These are phyloP conservation scores for Pilaira anomala DNA, from an alignment of 192 early-diverging fungal genomes.

Conservation along the genomic window DNA sequence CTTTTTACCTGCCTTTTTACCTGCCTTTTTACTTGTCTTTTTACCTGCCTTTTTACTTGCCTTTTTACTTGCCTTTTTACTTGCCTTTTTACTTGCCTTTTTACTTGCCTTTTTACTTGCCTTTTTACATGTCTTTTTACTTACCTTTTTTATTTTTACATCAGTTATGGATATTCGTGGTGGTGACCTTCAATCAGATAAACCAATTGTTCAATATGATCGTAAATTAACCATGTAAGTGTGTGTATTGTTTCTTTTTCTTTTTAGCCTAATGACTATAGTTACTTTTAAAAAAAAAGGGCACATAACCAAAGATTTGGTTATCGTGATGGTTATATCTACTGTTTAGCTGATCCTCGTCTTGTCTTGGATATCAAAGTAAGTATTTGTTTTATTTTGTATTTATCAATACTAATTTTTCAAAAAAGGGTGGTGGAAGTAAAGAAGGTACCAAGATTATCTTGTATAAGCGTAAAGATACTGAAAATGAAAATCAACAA, in stretches of 20 bases:
- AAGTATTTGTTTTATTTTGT: neutral
- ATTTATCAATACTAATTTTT: neutral
- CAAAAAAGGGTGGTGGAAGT: constrained; percentile 16
- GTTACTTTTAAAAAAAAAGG: too few species aligned
- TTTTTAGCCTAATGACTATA: too few species aligned
- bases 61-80: too few species aligned
- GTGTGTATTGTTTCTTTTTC: too few species aligned
- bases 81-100: too few species aligned
- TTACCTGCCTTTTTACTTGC: too few species aligned
- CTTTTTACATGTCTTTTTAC: too few species aligned
- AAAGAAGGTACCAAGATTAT: constrained; percentile 25
- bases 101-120: too few species aligned
- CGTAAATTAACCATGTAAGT: constrained; percentile 35
- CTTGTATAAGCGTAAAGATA: constrained; percentile 31
- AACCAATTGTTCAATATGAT: constrained; percentile 26
- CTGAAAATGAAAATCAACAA: constrained; percentile 21
- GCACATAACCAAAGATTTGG: constrained; percentile 35
- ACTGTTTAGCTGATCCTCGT: constrained; percentile 30
- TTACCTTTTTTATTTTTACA: neutral
- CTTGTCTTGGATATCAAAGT: constrained; percentile 36
- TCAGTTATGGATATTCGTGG: constrained; percentile 29
- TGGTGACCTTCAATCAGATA: constrained; percentile 21
- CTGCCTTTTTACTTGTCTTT: too few species aligned
- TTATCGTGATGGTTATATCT: constrained; percentile 29
- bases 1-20: too few species aligned